phyloP scores from a whole-genome alignment of 176 grass and related monocot species.

The Hsuehochloa calcarea region DNA sequence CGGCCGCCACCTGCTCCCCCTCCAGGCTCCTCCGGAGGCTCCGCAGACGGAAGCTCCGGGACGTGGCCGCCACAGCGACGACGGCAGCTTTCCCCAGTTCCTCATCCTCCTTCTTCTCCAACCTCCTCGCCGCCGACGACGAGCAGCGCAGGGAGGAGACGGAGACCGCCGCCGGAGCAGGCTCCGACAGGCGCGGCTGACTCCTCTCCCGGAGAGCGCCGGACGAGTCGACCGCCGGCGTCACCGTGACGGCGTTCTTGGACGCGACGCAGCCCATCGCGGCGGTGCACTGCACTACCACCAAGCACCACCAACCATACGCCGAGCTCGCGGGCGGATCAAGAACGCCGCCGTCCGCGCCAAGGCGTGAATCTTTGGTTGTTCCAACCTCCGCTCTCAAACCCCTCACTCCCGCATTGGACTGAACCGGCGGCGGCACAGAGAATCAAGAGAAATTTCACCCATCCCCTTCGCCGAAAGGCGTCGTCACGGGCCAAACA shows the following conservation, averaged over 20 bases:
- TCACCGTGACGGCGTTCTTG: slow-evolving; percentile 73
- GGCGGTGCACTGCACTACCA: not conserved
- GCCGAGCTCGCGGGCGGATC: not conserved
- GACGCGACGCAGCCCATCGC: slow-evolving; percentile 87
- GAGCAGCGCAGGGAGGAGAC: slow-evolving; percentile 22
- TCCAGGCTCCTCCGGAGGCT: slow-evolving; percentile 80
- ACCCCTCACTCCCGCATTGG: slow-evolving; percentile 36
- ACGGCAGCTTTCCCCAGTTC: slow-evolving; percentile 33
- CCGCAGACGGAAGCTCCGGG: slow-evolving; percentile 60
- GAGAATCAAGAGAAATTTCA: slow-evolving; percentile 12
- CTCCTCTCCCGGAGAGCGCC: slow-evolving; percentile 30
- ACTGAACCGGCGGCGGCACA: not conserved
- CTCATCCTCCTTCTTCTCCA: slow-evolving; percentile 44
- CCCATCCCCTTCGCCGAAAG: not conserved
- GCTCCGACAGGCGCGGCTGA: not conserved
- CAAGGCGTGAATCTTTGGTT: not conserved
- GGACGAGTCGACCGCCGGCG: slow-evolving; percentile 59
- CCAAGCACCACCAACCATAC: slow-evolving; percentile 2
- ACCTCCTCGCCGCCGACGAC: slow-evolving; percentile 32
- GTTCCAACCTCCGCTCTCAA: not conserved
- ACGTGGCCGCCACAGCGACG: slow-evolving; percentile 10
- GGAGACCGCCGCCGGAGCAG: not conserved
- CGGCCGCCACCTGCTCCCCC: slow-evolving; percentile 92
- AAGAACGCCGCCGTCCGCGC: not conserved
- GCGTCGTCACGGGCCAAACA: slow-evolving; percentile 39